Conservation (phyloP, 176 grass and related monocot genomes). For the Hyparrhenia diplandra region DNA sequence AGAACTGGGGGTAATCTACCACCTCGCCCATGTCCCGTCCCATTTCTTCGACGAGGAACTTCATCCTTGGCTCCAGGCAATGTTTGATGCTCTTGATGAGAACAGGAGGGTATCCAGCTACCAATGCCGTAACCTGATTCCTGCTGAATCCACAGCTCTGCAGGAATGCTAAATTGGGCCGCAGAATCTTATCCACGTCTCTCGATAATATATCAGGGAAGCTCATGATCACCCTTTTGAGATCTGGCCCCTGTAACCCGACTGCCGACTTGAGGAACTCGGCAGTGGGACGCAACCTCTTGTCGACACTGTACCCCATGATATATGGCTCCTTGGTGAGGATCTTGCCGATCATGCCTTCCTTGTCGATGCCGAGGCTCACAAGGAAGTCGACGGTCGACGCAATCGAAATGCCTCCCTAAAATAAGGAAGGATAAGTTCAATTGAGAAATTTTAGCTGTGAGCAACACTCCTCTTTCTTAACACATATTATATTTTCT, state of each 20-base stretch:
- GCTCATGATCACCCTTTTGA: slow-evolving; percentile 58
- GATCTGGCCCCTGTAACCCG: slow-evolving; percentile 49
- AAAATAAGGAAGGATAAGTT: too few species aligned
- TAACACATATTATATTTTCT: too few species aligned
- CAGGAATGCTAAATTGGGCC: slow-evolving; percentile 72
- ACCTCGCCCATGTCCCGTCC: slow-evolving; percentile 63
- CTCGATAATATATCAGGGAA: slow-evolving; percentile 72
- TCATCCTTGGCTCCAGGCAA: slow-evolving; percentile 90
- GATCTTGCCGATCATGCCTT: slow-evolving; percentile 68
- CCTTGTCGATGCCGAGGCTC: slow-evolving; percentile 69
- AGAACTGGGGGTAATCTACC: slow-evolving; percentile 82
- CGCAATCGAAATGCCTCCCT: too few species aligned
- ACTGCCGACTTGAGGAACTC: slow-evolving; percentile 79
- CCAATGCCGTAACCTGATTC: slow-evolving; percentile 57
- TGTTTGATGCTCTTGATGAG: slow-evolving; percentile 88
- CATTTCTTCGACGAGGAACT: slow-evolving; percentile 87
- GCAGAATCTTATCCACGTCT: slow-evolving; percentile 66
- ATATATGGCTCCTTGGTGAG: slow-evolving; percentile 82
- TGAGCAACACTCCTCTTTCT: too few species aligned
- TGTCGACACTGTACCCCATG: slow-evolving; percentile 80
- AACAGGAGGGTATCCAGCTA: slow-evolving; percentile 77
- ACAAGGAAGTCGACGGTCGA: slow-evolving; percentile 61
- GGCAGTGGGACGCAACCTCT: slow-evolving; percentile 63
- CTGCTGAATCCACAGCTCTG: slow-evolving; percentile 56
- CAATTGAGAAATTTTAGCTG: too few species aligned